Conservation (phyloP, 2,329 filamentous ascomycete genomes). For the Colletotrichum simmondsii region DNA sequence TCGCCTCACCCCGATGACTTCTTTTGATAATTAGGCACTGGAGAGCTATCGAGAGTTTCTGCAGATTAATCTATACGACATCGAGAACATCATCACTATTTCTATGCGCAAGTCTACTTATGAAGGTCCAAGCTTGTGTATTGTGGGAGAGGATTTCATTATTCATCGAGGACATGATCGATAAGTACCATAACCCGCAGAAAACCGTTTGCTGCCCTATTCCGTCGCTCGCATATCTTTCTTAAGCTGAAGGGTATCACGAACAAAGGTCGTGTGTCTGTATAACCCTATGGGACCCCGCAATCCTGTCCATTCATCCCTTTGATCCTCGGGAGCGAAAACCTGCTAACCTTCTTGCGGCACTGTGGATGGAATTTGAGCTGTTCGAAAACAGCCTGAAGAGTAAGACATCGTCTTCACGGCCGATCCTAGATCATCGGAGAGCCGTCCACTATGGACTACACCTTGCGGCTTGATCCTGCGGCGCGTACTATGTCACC, state of each 20-base stretch:
- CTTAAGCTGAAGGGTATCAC: background rate
- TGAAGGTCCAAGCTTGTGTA: too few relatives aligned
- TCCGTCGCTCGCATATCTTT: background rate
- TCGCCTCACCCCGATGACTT: background rate
- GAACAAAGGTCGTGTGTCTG: slow-evolving; percentile 18
- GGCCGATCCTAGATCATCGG: background rate
- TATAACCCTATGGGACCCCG: slow-evolving; percentile 5
- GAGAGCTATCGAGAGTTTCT: background rate
- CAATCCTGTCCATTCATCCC: background rate
- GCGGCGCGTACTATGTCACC: slow-evolving; percentile 17
- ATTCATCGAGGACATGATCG: background rate
- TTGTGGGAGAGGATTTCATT: background rate
- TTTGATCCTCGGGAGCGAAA: background rate
- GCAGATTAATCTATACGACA: background rate
- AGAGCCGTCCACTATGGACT: background rate
- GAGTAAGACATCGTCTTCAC: slow-evolving; percentile 17
- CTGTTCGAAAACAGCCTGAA: slow-evolving; percentile 24
- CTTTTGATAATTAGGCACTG: background rate
- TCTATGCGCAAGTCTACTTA: background rate
- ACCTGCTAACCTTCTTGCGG: slow-evolving; percentile 2
- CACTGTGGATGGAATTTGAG: background rate
- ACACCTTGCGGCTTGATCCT: background rate
- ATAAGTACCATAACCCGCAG: background rate
- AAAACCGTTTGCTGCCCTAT: slow-evolving; percentile 8
- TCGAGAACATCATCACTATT: background rate